A percentile compares a stretch with the other conserved stretches of the same genome.
Conservation (phyloP, 2,329 filamentous ascomycete genomes). For the Xylaria sp. region DNA sequence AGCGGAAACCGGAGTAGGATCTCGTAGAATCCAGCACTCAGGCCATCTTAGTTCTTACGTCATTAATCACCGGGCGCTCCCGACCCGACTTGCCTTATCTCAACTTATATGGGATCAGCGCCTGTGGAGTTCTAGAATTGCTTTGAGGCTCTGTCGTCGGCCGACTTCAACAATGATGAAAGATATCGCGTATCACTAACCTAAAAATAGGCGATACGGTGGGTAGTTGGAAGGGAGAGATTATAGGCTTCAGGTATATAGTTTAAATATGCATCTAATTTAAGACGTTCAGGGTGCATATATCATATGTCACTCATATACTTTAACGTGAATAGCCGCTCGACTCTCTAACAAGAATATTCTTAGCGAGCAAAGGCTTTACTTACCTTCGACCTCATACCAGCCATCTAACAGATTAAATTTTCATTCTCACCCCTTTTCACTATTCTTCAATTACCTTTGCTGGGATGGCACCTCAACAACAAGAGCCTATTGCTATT, state of each 20-base stretch:
- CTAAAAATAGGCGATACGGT: not conserved
- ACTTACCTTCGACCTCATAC: not conserved
- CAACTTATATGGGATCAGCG: not conserved
- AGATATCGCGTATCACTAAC: not conserved
- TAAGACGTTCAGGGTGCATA: not conserved
- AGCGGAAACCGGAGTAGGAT: not conserved
- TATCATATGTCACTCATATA: not conserved
- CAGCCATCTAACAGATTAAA: not conserved
- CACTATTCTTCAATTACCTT: not conserved
- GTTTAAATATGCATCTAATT: not conserved
- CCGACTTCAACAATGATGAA: not conserved
- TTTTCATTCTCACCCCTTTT: not conserved
- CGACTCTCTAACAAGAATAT: not conserved
- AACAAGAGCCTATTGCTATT: conserved; percentile 39
- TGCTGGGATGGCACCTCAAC: not conserved
- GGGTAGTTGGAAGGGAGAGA: not conserved
- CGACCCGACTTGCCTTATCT: not conserved
- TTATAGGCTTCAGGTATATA: not conserved
- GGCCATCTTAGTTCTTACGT: not conserved
- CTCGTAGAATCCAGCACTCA: not conserved
- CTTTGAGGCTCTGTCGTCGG: not conserved
- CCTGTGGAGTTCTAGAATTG: not conserved
- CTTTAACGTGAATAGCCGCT: not conserved
- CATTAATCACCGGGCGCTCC: not conserved
- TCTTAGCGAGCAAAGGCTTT: not conserved